A percentile compares a stretch with the other conserved stretches of the same genome.
Evolutionary conservation across 2,329 filamentous ascomycete genomes (phyloP).

Genomic region (Nigrospora osmanthi): DNA sequence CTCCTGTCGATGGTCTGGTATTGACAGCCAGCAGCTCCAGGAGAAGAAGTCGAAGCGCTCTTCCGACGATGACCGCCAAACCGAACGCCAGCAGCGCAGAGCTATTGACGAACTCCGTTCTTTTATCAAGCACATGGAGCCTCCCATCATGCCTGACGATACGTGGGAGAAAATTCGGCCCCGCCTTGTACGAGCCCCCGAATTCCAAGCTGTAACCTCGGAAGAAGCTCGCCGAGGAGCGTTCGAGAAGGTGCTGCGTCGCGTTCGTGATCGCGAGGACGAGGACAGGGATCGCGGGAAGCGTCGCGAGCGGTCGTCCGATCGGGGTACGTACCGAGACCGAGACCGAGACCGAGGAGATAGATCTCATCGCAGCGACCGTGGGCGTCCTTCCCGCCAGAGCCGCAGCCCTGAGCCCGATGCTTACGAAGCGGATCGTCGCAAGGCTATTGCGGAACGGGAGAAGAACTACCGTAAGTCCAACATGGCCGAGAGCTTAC

Average conservation of each 20-base stretch:
- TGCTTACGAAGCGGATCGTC: slow-evolving; percentile 89
- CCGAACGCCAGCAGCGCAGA: slow-evolving; percentile 78
- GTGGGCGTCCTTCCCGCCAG: slow-evolving; percentile 49
- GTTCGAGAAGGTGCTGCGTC: slow-evolving; percentile 87
- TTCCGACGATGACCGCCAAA: slow-evolving; percentile 72
- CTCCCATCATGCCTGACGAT: slow-evolving; percentile 68
- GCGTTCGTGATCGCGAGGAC: slow-evolving; percentile 85
- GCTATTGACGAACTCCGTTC: slow-evolving; percentile 79
- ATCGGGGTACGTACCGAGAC: slow-evolving; percentile 49
- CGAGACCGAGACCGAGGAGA: slow-evolving; percentile 55
- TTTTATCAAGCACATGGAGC: slow-evolving; percentile 82
- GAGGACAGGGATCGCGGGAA: slow-evolving; percentile 63
- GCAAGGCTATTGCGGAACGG: slow-evolving; percentile 86
- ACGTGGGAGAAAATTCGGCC: slow-evolving; percentile 83
- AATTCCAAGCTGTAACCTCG: slow-evolving; percentile 74
- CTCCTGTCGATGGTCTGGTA: slow-evolving; percentile 3
- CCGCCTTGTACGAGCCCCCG: slow-evolving; percentile 71
- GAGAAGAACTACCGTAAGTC: slow-evolving; percentile 88
- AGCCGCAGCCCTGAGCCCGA: slow-evolving; percentile 89
- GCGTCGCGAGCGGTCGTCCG: slow-evolving; percentile 49
- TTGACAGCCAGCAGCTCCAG: slow-evolving; percentile 49
- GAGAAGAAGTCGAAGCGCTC: slow-evolving; percentile 77
- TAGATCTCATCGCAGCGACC: slow-evolving; percentile 50
- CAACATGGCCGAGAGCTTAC: slow-evolving; percentile 56
- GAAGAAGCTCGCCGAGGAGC: slow-evolving; percentile 77